These are phyloP conservation scores for Trichosporon ovoides DNA, from an alignment of 1,284 basidiomycete genomes.

Conservation along the genomic window DNA sequence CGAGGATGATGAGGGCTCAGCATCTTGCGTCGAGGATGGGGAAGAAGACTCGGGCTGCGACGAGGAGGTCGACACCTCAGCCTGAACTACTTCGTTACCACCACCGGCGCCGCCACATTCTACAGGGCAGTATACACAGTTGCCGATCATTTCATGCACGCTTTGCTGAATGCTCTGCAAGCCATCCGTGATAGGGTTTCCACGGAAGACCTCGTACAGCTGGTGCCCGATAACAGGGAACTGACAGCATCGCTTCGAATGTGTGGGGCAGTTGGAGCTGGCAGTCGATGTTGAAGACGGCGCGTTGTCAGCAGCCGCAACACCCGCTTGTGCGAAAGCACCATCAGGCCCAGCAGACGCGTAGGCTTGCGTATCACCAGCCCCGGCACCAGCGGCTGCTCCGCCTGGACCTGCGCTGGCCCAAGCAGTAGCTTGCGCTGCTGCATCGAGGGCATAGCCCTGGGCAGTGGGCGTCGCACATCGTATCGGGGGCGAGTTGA, in stretches of 20 bases:
- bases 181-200: not conserved
- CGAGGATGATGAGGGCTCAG: not conserved
- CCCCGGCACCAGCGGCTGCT: not conserved
- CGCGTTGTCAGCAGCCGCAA: not conserved
- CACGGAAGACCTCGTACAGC: constrained; percentile 1
- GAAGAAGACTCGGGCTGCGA: no score
- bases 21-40: not conserved
- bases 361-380: not conserved
- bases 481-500: not conserved
- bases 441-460: not conserved
- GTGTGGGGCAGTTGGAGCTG: not conserved
- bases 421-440: not conserved
- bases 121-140: constrained; percentile 1
- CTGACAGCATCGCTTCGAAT: not conserved
- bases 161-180: not conserved
- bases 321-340: not conserved
- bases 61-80: no score
- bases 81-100: not conserved
- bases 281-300: not conserved
- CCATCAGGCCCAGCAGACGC: not conserved
- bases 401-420: not conserved
- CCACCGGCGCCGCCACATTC: constrained; percentile 1
- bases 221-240: not conserved
- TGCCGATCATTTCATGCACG: not conserved
- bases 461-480: not conserved